phyloP scores from a whole-genome alignment of 2,329 filamentous ascomycete species.

The Aspergillus sclerotialis region DNA sequence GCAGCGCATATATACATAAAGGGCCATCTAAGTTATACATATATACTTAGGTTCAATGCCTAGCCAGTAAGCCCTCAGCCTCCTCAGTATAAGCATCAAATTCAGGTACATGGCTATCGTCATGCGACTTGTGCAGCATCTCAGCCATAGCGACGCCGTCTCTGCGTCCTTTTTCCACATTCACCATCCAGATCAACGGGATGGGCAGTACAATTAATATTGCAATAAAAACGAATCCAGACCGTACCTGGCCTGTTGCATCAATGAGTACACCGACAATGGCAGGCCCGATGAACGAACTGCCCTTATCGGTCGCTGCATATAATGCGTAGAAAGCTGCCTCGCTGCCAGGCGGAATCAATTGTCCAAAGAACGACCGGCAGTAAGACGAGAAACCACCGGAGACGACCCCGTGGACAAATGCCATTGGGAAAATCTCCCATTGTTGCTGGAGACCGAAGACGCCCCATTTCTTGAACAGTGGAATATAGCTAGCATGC shows the following conservation, averaged over 20 bases:
- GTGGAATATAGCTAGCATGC: constrained; percentile 76
- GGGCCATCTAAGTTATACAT: neutral
- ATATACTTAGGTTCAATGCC: constrained; percentile 5
- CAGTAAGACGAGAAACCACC: constrained; percentile 83
- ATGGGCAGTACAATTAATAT: constrained; percentile 73
- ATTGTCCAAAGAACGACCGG: constrained; percentile 74
- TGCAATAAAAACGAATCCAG: constrained; percentile 84
- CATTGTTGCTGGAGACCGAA: constrained; percentile 77
- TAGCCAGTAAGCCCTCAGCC: constrained; percentile 21
- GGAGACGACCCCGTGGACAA: constrained; percentile 79
- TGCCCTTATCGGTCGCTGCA: constrained; percentile 90
- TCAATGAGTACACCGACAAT: constrained; percentile 87
- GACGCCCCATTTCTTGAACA: constrained; percentile 64
- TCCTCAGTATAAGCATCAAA: constrained; percentile 14
- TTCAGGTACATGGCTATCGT: constrained; percentile 6
- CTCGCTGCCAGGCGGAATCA: constrained; percentile 84
- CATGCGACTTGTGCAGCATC: constrained; percentile 12
- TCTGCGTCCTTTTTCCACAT: constrained; percentile 29
- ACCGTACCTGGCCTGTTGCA: constrained; percentile 63
- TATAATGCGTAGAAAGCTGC: constrained; percentile 91
- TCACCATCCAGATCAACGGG: constrained; percentile 69
- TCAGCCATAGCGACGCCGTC: constrained; percentile 27
- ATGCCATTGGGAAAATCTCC: constrained; percentile 87
- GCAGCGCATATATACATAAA: neutral
- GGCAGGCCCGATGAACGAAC: constrained; percentile 79